Evolutionary conservation across 257 asterid genomes (phyloP), one percentile per base, ranked within the genome.

Genomic region (Solanum rostratum): DNA sequence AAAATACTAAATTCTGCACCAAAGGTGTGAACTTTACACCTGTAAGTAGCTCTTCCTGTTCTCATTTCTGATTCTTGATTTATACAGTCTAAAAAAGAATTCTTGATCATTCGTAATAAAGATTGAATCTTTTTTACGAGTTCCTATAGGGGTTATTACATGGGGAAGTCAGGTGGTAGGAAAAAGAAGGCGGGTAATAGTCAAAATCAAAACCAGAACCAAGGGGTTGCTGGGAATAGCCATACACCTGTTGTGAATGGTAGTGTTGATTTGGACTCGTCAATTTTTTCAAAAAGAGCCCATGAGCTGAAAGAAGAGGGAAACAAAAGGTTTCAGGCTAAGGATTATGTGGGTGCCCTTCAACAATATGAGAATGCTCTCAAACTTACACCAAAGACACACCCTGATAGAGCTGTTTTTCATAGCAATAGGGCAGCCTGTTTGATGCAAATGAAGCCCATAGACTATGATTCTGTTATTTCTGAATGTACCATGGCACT

Each of bases 351-450:
- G 15, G 98, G 91, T 85, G 98, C 98, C 8, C 96, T 97, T 33
- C 90, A 87, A 41, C 97, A 93, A 45, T 97, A 97, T 66, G 98
- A 97, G 74, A 90, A 88, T 46, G 98, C 97, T 71, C 95, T 97
- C 78, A 93, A 93, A 85, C 93, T 97, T 43, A 90, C 90, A 1
- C 98, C 99, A 0, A 94, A 92, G 89, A 60, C 66, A 55, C 98
- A 97, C 79, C 96, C 98, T 0, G 99, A 97, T 63, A 89, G 98
- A 55, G 99, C 99, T 4, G 91, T 95, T 43, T 95, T 97, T 87
- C 98, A 97, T 85, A 95, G 99, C 90, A 97, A 97, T 79, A 87
- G 93, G 86, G 98, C 98, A 3, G 99, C 99, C 57, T 97, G 99
- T 84, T 87, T 97, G 95, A 95, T 97, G 98, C 99, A 92, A 66